A percentile compares a stretch with the other conserved stretches of the same genome.
phyloP scores from a whole-genome alignment of 495 filamentous ascomycete species.

The Aspergillus taichungensis region DNA sequence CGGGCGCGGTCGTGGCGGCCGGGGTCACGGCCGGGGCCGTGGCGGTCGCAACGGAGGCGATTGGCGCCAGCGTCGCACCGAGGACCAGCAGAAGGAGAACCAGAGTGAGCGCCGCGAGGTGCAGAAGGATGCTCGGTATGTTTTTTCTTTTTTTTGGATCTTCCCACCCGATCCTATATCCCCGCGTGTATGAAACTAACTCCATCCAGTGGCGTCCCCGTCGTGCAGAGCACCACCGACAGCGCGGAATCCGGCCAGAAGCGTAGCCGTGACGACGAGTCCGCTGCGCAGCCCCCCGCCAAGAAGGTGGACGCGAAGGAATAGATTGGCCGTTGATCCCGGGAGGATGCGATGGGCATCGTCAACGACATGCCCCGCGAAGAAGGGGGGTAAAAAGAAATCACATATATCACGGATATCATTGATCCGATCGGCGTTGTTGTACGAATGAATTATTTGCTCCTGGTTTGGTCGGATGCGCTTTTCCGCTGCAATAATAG shows the following conservation, averaged over 20 bases:
- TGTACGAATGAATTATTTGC: too few relatives aligned
- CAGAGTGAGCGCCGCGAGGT: conserved; percentile 17
- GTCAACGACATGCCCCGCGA: too few relatives aligned
- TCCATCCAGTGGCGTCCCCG: conserved; percentile 35
- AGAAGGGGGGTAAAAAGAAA: conserved; percentile 10
- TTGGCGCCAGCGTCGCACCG: conserved; percentile 58
- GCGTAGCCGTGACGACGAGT: conserved; percentile 38
- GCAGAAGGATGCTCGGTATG: conserved; percentile 41
- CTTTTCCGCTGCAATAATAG: too few relatives aligned
- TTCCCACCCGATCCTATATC: neutral
- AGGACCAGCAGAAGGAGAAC: conserved; percentile 47
- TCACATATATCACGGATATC: neutral
- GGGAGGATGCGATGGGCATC: too few relatives aligned
- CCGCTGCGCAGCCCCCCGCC: conserved; percentile 29
- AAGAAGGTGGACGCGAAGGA: conserved; percentile 45
- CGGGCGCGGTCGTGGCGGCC: conserved; percentile 16
- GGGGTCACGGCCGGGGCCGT: conserved; percentile 26
- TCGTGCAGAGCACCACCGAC: conserved; percentile 35
- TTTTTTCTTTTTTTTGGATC: neutral
- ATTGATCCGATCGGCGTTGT: conserved; percentile 3
- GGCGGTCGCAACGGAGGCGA: conserved; percentile 45
- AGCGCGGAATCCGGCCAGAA: conserved; percentile 27
- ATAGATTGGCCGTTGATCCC: conserved; percentile 6
- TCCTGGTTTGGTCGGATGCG: too few relatives aligned
- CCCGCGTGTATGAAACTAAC: conserved; percentile 1